phyloP scores from a whole-genome alignment of 1,284 basidiomycete genomes.

The Ceratobasidium sp. region DNA sequence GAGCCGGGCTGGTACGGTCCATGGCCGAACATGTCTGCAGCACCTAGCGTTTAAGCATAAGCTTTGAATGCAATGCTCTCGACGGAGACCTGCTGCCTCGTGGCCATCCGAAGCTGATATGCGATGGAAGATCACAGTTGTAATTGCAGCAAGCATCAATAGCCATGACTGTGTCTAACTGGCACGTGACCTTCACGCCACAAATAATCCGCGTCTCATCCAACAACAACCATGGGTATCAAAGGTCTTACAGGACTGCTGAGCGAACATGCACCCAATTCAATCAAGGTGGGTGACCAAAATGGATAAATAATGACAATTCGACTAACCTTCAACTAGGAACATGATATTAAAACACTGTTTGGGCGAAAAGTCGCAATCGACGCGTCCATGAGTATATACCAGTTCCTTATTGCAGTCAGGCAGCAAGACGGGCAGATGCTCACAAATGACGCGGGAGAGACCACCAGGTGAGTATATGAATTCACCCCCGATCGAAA shows the following conservation, averaged over 20 bases:
- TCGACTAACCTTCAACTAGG: conserved; percentile 51
- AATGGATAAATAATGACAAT: not conserved
- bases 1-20: too few species aligned
- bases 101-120: not conserved
- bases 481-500: not conserved
- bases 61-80: not conserved
- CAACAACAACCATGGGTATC: conserved; percentile 71
- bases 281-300: conserved; percentile 63
- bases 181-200: not conserved
- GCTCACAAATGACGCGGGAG: conserved; percentile 95
- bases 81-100: not conserved
- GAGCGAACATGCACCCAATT: conserved; percentile 85
- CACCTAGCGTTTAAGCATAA: not conserved
- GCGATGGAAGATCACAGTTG: not conserved
- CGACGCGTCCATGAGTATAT: conserved; percentile 95
- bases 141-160: not conserved
- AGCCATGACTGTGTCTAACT: not conserved
- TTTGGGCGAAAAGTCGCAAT: conserved; percentile 99
- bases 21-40: not conserved
- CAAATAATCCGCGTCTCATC: conserved; percentile 16
- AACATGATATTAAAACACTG: conserved; percentile 95
- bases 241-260: conserved; percentile 93
- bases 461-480: conserved; percentile 78
- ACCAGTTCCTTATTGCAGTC: conserved; percentile 98
- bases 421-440: conserved; percentile 96